Percentiles rank a stretch among this genome's conserved stretches.
phyloP scores from a whole-genome alignment of 2,329 filamentous ascomycete genomes.

The Madurella fahalii region DNA sequence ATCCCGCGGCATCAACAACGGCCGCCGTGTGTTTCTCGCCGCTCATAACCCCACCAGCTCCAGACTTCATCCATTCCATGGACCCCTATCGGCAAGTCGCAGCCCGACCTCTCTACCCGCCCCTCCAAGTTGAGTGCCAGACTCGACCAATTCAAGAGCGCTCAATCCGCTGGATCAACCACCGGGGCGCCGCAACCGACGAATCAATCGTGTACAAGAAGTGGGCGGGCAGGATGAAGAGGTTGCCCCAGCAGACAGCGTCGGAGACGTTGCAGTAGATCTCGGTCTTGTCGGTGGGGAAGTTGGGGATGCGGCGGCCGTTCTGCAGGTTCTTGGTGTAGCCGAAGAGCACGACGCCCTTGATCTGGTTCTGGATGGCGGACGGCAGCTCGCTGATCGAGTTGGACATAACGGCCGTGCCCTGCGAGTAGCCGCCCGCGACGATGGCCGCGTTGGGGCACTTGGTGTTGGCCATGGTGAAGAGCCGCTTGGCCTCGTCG shows the following conservation, averaged over 20 bases:
- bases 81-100: no score
- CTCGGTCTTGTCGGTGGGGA: constrained; percentile 31
- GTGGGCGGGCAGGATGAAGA: constrained; percentile 35
- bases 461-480: constrained; percentile 37
- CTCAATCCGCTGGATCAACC: not conserved
- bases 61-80: no score
- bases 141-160: not conserved
- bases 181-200: constrained; percentile 1
- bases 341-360: constrained; percentile 29
- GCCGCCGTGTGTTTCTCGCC: not conserved
- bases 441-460: constrained; percentile 40
- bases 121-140: no score
- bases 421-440: constrained; percentile 38
- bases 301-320: constrained; percentile 36
- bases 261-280: constrained; percentile 39
- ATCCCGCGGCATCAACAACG: not conserved
- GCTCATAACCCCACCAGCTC: not conserved
- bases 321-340: constrained; percentile 44
- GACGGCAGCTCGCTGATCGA: constrained; percentile 34
- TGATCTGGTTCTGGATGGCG: constrained; percentile 33
- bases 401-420: constrained; percentile 41
- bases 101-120: no score
- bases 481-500: constrained; percentile 37
- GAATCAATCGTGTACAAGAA: constrained; percentile 8
- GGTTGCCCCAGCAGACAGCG: constrained; percentile 30